Evolutionary conservation across 2,329 filamentous ascomycete genomes (phyloP).

Genomic region (Albifimbria verrucaria): DNA sequence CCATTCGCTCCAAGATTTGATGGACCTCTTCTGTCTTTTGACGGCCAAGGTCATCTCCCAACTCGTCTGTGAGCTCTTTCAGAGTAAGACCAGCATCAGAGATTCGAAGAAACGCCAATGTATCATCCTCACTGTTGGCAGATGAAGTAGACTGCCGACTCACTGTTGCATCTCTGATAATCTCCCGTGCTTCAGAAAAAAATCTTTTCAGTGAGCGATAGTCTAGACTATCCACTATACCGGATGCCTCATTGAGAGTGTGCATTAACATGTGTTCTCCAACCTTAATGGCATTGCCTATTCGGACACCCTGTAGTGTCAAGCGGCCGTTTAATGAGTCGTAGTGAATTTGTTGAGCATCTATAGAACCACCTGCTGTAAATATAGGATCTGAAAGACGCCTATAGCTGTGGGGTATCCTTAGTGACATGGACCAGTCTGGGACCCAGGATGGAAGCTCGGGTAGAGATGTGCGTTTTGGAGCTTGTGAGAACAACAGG

Average conservation of each 20-base stretch:
- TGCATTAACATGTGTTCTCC: slow-evolving; percentile 11
- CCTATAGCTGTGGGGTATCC: slow-evolving; percentile 20
- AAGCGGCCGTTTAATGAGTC: slow-evolving; percentile 10
- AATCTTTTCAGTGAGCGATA: no score
- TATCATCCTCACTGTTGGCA: neutral
- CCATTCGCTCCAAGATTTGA: slow-evolving; percentile 1
- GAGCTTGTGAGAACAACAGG: slow-evolving; percentile 25
- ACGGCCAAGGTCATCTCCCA: slow-evolving; percentile 1
- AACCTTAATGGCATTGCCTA: slow-evolving; percentile 17
- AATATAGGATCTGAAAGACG: slow-evolving; percentile 16
- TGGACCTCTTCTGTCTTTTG: slow-evolving; percentile 1
- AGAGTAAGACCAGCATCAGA: slow-evolving; percentile 16
- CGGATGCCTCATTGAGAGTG: no score
- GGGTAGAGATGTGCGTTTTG: slow-evolving; percentile 9
- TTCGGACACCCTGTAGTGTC: slow-evolving; percentile 14
- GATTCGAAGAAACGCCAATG: slow-evolving; percentile 11
- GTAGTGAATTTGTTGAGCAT: neutral
- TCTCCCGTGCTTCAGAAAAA: no score
- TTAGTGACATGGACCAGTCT: slow-evolving; percentile 28
- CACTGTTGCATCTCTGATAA: no score
- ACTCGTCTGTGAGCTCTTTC: slow-evolving; percentile 2
- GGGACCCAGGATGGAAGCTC: slow-evolving; percentile 30
- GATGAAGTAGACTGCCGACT: slow-evolving; percentile 7
- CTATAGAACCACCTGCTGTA: slow-evolving; percentile 15
- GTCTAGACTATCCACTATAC: no score